Evolutionary conservation across 306 rosid genomes (phyloP).

Genomic region (Rubus parviflorus): DNA sequence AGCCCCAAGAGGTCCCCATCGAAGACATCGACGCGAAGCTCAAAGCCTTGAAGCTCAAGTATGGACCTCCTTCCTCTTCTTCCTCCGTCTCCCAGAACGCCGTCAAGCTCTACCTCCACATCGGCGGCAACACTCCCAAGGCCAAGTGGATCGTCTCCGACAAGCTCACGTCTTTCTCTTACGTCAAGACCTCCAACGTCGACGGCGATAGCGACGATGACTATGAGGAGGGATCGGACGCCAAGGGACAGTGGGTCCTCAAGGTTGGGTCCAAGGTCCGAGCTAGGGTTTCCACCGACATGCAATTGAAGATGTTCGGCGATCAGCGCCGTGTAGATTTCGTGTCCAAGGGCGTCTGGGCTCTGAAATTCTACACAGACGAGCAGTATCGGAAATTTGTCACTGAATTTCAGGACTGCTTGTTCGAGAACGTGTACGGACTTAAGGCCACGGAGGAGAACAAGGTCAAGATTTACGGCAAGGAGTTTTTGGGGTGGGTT

Average conservation of each 20-base stretch:
- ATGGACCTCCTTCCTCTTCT: slow-evolving; percentile 35
- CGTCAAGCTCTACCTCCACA: slow-evolving; percentile 85
- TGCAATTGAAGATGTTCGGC: slow-evolving; percentile 89
- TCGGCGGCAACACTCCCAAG: slow-evolving; percentile 77
- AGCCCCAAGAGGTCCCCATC: slow-evolving; percentile 16
- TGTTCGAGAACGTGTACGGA: slow-evolving; percentile 74
- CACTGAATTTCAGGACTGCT: slow-evolving; percentile 66
- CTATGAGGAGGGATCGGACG: slow-evolving; percentile 18
- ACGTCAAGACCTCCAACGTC: slow-evolving; percentile 40
- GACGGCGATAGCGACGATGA: slow-evolving; percentile 31
- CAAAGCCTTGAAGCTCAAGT: slow-evolving; percentile 70
- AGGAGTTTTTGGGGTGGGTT: slow-evolving; percentile 89
- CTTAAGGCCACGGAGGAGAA: slow-evolving; percentile 68
- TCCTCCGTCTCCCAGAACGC: slow-evolving; percentile 44
- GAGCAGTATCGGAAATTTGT: slow-evolving; percentile 67
- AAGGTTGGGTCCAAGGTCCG: slow-evolving; percentile 67
- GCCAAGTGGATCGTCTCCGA: slow-evolving; percentile 88
- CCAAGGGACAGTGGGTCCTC: slow-evolving; percentile 47
- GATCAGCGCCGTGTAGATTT: slow-evolving; percentile 86
- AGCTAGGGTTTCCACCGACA: slow-evolving; percentile 68
- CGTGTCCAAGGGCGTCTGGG: slow-evolving; percentile 83
- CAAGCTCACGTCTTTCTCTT: slow-evolving; percentile 50
- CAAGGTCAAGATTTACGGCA: slow-evolving; percentile 74
- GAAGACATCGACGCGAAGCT: slow-evolving; percentile 75
- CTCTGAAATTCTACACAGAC: slow-evolving; percentile 63